Base-by-base conservation (phyloP, 108 stramenopile genomes). In the Fistulifera solaris region DNA sequence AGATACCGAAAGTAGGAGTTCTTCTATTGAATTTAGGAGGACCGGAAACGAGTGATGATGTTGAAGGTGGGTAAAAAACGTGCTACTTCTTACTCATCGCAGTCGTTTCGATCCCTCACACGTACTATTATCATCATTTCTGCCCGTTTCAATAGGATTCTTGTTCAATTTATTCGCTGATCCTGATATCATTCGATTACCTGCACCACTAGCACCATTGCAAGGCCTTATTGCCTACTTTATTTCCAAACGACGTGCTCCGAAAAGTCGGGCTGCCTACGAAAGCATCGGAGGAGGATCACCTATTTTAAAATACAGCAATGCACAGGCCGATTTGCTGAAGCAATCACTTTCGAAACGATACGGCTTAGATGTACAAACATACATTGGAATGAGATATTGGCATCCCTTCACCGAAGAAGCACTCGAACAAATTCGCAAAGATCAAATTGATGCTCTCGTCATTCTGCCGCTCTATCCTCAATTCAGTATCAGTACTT, bases 371-470 rank as follows among this genome's bases (percentile, higher is more conserved):
- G 61, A 72, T 2, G 88, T 85, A 27, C 89, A 89, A 61, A 83
- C 90, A 38, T 98, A 96, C 72, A 83, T 98, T 38, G 97, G 94
- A 21, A 98, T 98, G 97, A 81, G 97, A 40, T 98, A 98, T 66
- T 98, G 97, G 97, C 81, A 96, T 54, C 97, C 97, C 2, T 96
- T 87, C 65, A 96, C 97, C 25, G 95, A 96, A 64, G 81, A 88
- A 51, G 97, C 96, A 0, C 53, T 98, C 61, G 77, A 85, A 15
- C 56, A 83, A 56, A 91, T 96, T 63, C 62, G 66, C 22, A 57
- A 67, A 12, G 97, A 96, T 61, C 75, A 65, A 1, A 74, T 96
- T 25, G 81, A 94, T 46, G 78, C 92, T 0, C 61, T 94, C 58
- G 89, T 98, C 31, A 77, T 98, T 22, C 50, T 98, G 27, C 97